phyloP scores from a whole-genome alignment of 805 yeast species.

The Saccharomyces jurei region DNA sequence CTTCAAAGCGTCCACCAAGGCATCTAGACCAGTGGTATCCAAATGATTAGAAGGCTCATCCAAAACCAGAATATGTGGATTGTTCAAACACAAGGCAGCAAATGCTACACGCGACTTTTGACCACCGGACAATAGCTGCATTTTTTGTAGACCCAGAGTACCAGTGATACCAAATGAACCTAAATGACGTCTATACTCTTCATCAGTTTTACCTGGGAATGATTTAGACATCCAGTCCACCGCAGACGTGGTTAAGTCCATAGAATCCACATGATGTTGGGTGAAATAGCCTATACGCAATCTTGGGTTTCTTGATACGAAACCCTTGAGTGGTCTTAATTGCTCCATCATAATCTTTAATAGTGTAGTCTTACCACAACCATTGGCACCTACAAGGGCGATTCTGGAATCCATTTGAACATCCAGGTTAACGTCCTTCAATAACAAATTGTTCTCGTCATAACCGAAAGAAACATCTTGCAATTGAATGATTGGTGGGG shows the following conservation, averaged over 20 bases:
- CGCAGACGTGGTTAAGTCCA: conserved; percentile 80
- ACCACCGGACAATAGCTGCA: conserved; percentile 90
- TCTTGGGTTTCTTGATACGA: conserved; percentile 72
- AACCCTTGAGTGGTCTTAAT: conserved; percentile 67
- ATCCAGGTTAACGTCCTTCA: conserved; percentile 75
- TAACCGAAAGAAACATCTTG: conserved; percentile 86
- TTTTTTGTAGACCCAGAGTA: conserved; percentile 81
- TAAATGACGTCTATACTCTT: conserved; percentile 91
- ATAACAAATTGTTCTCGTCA: conserved; percentile 50
- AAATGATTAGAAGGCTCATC: conserved; percentile 98
- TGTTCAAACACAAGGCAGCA: conserved; percentile 83
- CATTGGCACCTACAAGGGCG: conserved; percentile 97
- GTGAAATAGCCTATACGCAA: conserved; percentile 94
- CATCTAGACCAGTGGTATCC: conserved; percentile 97
- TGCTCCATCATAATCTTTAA: conserved; percentile 78
- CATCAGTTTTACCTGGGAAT: conserved; percentile 90
- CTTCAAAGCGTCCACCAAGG: conserved; percentile 80
- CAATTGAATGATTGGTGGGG: conserved; percentile 89
- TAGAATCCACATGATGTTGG: conserved; percentile 96
- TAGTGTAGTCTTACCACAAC: conserved; percentile 97
- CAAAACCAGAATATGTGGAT: conserved; percentile 84
- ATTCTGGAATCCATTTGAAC: conserved; percentile 91
- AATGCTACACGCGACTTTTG: conserved; percentile 97
- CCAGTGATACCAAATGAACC: conserved; percentile 98
- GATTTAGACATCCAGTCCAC: conserved; percentile 89